Base-by-base conservation (phyloP, 768 basidiomycete genomes). In the Tulasnella sp. region DNA sequence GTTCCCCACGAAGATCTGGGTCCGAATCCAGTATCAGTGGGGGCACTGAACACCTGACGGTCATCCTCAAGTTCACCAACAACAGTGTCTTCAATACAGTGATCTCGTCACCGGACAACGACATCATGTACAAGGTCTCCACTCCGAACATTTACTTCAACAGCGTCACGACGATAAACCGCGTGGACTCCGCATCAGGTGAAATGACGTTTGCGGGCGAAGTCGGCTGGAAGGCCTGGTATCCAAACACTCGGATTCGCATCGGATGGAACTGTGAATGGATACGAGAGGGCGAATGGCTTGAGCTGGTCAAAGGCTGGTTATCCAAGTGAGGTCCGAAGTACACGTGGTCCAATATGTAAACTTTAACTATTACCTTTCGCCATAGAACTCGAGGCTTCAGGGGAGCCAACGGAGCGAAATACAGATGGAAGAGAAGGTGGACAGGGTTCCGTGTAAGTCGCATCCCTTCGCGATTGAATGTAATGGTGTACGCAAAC, bases 71-170 rank as follows among this genome's bases (percentile, higher is more conserved):
- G n/a, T 59, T 52, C 23, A 17, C 47, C 1, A 10, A 38, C 11
- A 59, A 59, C 27, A 38, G 17, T 24, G 29, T 59, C 47, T 50
- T 9, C 30, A 59, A 59, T 27, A 50, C 29, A 13, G 4, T 59
- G 4, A 59, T 59, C 1, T 48, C 58, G 9, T 49, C 47, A 3
- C 19, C 44, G 3, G 58, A 59, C 7, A 21, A 51, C 34, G 58
- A 59, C 1, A 58, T 58, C 23, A 44, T 58, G 41, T 58, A 58
- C 27, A 45, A 58, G 41, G 56, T 58, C 4, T 26, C 56, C 17
- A 58, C 56, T 5, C 56, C 41, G 1, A 58, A 49, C 27, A 2
- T 3, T 11, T n/a, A n/a, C n/a, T 23, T 2, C 44, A 24, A 23
- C 45, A 26, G 56, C 7, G 56, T 58, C 17, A 58, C 56, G 23